A percentile compares a stretch with the other conserved stretches of the same genome.
phyloP scores from a whole-genome alignment of 176 grass and related monocot species.

The Hyparrhenia diplandra region DNA sequence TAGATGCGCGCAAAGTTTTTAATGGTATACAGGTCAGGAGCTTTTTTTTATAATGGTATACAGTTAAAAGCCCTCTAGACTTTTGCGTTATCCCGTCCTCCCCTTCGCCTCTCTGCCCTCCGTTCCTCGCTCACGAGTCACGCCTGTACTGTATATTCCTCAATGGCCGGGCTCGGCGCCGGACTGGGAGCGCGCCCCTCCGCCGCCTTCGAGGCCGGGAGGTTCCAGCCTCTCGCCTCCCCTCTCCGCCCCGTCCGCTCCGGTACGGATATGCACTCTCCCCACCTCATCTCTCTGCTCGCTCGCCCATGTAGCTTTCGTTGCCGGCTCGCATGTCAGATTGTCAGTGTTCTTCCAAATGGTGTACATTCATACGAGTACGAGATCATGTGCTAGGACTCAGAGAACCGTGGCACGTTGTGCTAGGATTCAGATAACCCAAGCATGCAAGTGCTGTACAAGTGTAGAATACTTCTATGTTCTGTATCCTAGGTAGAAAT shows the following conservation, averaged over 20 bases:
- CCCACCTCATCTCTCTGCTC: neutral
- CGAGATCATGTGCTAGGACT: neutral
- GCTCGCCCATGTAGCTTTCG: neutral
- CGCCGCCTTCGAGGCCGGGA: neutral
- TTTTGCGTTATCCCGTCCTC: too few relatives aligned
- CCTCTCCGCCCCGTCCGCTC: neutral
- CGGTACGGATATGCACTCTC: neutral
- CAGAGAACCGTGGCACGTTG: neutral
- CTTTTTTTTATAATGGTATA: too few relatives aligned
- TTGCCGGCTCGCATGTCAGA: neutral
- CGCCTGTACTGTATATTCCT: neutral
- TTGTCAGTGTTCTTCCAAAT: neutral
- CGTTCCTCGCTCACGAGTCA: neutral
- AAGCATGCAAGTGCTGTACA: too few relatives aligned
- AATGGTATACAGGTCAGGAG: too few relatives aligned
- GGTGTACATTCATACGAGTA: neutral
- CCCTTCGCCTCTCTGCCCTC: neutral
- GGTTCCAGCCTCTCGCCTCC: neutral
- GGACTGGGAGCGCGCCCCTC: neutral
- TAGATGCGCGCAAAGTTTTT: too few relatives aligned
- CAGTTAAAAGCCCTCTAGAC: too few relatives aligned
- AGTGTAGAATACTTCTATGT: neutral
- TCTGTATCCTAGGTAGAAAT: neutral
- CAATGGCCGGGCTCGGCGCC: conserved; percentile 24
- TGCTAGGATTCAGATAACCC: too few relatives aligned